Base-by-base conservation (phyloP, 2,329 filamentous ascomycete genomes). In the Claviceps cyperi region DNA sequence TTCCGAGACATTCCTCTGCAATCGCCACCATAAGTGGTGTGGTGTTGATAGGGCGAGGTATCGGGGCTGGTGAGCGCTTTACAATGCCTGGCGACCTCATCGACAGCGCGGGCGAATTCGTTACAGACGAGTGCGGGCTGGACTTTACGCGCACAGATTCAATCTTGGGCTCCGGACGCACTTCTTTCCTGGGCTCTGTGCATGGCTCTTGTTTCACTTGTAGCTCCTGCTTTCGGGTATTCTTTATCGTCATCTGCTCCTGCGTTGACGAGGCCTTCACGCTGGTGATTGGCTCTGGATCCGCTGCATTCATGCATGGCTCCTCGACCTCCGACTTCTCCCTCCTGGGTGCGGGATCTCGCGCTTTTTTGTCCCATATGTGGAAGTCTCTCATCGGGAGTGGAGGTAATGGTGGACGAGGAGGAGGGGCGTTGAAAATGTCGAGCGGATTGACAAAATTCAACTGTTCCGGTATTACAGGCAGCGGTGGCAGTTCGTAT, bases 1-100 rank as follows among this genome's bases (percentile, higher is more conserved):
- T 81, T 24, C 69, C 68, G 48, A 90, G 78, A 58, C 85, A 88
- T 56, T 91, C 84, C 58, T 91, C 84, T 2, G 84, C 84, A 14
- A 88, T 72, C n/a, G 76, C 77, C 7, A 87, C 70, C 51, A 90
- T 70, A 8, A 89, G 67, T 2, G 80, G 69, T 2, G 77, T 68
- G 0, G 73, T 74, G 50, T 79, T 76, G 8, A 71, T 62, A 8
- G 71, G 69, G 4, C 66, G 62, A 7, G 65, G 60, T 54, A 69
- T 69, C 5, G 66, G 59, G 6, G 68, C 68, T 2, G 72, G 69
- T 1, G 69, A 72, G 47, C 62, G 66, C 52, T 67, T 71, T 1
- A 66, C 62, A 28, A 70, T 65, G 52, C 64, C 66, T 1, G 68
- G 66, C 2, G 68, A 71, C 35, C 64, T 62, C 5, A 62, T 57